Evolutionary conservation across 495 filamentous ascomycete genomes (phyloP).

Genomic region (Podospora fimiseda): DNA sequence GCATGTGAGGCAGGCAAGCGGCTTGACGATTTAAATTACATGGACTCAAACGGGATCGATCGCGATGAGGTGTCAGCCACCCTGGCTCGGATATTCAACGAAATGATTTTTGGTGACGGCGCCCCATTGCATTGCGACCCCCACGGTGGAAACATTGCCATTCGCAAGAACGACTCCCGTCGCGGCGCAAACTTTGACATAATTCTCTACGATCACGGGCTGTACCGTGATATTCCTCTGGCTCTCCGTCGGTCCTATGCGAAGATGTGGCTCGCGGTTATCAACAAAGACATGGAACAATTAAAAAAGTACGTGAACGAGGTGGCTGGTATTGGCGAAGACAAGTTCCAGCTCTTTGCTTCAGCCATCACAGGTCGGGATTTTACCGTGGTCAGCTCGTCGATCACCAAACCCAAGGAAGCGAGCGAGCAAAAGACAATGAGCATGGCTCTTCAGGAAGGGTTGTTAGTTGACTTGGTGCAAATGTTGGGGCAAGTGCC

Average conservation of each 20-base stretch:
- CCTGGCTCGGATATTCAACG: conserved; percentile 90
- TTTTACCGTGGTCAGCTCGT: conserved; percentile 62
- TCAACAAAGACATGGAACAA: conserved; percentile 71
- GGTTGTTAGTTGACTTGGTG: conserved; percentile 79
- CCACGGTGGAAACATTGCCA: conserved; percentile 94
- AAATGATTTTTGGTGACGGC: conserved; percentile 94
- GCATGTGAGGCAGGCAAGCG: conserved; percentile 82
- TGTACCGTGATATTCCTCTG: conserved; percentile 87
- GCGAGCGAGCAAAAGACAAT: conserved; percentile 75
- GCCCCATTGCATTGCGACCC: conserved; percentile 96
- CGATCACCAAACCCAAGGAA: conserved; percentile 55
- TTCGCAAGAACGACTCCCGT: conserved; percentile 56
- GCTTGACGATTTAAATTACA: conserved; percentile 79
- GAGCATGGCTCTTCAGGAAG: conserved; percentile 73
- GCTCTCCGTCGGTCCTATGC: conserved; percentile 80
- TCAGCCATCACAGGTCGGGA: conserved; percentile 95
- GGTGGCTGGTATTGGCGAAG: conserved; percentile 83
- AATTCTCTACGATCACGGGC: conserved; percentile 94
- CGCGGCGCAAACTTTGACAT: conserved; percentile 82
- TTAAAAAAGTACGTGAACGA: conserved; percentile 88
- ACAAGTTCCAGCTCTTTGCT: conserved; percentile 92
- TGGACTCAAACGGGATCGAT: conserved; percentile 81
- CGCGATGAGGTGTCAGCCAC: conserved; percentile 95
- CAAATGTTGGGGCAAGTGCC: conserved; percentile 86
- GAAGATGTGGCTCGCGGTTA: conserved; percentile 94